phyloP scores from a whole-genome alignment of 129 eudicot species.

The Mikania micrantha region DNA sequence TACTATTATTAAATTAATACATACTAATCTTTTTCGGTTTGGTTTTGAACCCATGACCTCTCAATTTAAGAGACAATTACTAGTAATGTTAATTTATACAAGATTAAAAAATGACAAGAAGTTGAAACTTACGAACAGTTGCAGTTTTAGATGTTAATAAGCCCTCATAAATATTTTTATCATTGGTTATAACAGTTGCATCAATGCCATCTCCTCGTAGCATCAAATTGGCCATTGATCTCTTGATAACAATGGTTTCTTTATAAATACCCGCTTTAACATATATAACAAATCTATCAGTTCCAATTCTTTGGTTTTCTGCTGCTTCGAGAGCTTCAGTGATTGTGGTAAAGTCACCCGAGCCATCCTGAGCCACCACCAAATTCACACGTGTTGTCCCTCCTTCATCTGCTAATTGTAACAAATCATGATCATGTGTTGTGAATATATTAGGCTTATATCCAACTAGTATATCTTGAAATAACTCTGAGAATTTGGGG shows the following conservation, averaged over 20 bases:
- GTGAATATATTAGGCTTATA: slow-evolving; percentile 25
- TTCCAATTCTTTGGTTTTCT: slow-evolving; percentile 14
- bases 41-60: too few relatives aligned
- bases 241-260: slow-evolving; percentile 37
- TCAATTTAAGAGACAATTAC: too few relatives aligned
- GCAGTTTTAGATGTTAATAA: slow-evolving; percentile 43
- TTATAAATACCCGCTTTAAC: slow-evolving; percentile 55
- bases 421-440: slow-evolving; percentile 16
- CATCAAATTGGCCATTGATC: slow-evolving; percentile 36
- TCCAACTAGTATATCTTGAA: slow-evolving; percentile 32
- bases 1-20: too few relatives aligned
- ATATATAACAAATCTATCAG: slow-evolving; percentile 37
- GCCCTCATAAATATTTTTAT: slow-evolving; percentile 35
- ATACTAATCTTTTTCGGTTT: too few relatives aligned
- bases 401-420: slow-evolving; percentile 2
- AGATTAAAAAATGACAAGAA: neutral
- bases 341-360: slow-evolving; percentile 45
- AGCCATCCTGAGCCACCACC: slow-evolving; percentile 73
- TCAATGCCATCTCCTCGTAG: slow-evolving; percentile 65
- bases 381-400: slow-evolving; percentile 21
- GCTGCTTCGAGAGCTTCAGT: slow-evolving; percentile 41
- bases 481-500: slow-evolving; percentile 9
- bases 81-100: too few relatives aligned
- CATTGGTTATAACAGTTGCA: slow-evolving; percentile 43
- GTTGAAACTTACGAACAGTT: slow-evolving; percentile 42